Base-by-base conservation (phyloP, 129 eudicot species). In the Kitagawia praeruptora region DNA sequence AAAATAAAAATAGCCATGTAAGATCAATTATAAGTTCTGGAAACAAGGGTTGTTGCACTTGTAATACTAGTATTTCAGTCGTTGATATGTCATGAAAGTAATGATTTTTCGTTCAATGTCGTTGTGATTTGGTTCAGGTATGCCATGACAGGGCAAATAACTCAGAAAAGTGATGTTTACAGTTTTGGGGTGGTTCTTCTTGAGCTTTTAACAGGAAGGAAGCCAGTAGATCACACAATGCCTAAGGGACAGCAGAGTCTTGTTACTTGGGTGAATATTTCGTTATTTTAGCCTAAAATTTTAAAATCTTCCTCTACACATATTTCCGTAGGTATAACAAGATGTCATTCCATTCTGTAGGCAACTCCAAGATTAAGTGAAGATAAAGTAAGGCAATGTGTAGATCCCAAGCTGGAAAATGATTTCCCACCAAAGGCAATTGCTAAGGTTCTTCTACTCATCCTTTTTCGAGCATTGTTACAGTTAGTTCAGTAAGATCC, bases 331-430 rank as follows among this genome's bases (percentile, higher is more conserved):
- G 41, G 14, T 58, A 42, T 64, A 27, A 48, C 79, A 80, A 41
- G 72, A n/a, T 8, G 74, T 54, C 41, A 23, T 78, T 63, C 44
- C 69, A 51, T 78, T 78, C 19, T 85, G 80, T 85, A 95, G 98
- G 97, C 98, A 78, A 95, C 98, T 75, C 98, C 98, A 69, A 88
- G 93, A 87, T 83, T 95, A 84, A 95, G 98, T 44, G 98, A 95
- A 80, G 98, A 95, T 84, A 95, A 95, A 87, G 98, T 95, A 82
- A 90, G 88, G 87, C 97, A 95, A 80, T 95, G 97, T 85, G 91
- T 95, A 39, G 98, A 95, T 90, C 96, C 98, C 37, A 95, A 92
- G 89, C 92, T 95, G 83, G 88, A 89, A 42, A 85, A 85, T 16
- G 97, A 89, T 34, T 95, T 86, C 78, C 98, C 98, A 56, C 91